A percentile compares a stretch with the other conserved stretches of the same genome.
phyloP scores from a whole-genome alignment of 2,329 filamentous ascomycete species.

The Xylaria hypoxylon region DNA sequence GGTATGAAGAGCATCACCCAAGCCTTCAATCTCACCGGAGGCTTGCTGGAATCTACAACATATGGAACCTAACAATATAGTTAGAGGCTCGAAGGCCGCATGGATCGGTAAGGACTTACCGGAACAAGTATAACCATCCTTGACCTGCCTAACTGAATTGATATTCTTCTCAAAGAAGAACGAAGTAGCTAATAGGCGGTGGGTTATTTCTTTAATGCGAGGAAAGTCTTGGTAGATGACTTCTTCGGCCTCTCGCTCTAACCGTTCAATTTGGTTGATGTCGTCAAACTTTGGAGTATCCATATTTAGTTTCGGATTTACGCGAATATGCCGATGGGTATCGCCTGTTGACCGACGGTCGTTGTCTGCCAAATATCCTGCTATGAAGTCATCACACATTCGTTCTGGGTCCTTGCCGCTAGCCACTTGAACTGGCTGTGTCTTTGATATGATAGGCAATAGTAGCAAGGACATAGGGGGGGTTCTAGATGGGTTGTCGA shows the following conservation, averaged over 20 bases:
- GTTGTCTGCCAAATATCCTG: background rate
- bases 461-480: background rate
- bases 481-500: background rate
- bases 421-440: background rate
- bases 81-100: background rate
- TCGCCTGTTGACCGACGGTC: background rate
- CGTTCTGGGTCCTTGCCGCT: background rate
- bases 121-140: background rate
- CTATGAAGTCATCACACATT: background rate
- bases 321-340: background rate
- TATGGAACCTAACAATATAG: background rate
- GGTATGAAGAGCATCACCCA: background rate
- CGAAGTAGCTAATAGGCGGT: background rate
- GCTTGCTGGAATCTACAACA: background rate
- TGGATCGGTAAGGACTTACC: background rate
- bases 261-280: background rate
- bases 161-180: constrained; percentile 3
- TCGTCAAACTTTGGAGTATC: background rate
- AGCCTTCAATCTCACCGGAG: background rate
- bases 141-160: background rate
- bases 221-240: background rate
- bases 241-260: background rate
- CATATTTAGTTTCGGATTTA: background rate
- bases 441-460: background rate
- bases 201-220: background rate